Evolutionary conservation across 371 early-diverging fungal species (phyloP), one percentile per base, ranked within the genome.

Genomic region (Mortierella sp.): DNA sequence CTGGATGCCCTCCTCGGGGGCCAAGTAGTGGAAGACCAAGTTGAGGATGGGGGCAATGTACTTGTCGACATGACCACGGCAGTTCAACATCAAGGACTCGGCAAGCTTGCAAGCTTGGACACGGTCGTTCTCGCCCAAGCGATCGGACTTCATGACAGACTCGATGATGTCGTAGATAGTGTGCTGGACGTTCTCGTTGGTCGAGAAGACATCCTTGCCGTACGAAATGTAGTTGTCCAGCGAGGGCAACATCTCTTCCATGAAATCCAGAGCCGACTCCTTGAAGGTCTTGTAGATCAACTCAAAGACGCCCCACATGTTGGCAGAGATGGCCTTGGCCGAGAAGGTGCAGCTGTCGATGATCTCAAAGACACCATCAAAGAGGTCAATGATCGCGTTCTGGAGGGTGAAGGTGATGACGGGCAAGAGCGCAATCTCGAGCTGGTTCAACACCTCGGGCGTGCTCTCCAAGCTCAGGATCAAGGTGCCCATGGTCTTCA

Each of bases 401-500:
- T 96, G 91, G 43, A 98, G 88, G 1, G 96, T 95, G 79, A 90
- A 93, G 10, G 89, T 90, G 70, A 97, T 91, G 3, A 94, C 93
- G 1, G 97, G 97, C 75, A 93, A 80, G 35, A 97, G 80, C 0
- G 93, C 91, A 70, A 90, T 87, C 87, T 98, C 97, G 55, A 98
- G 91, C 81, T 92, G 92, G 80, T 80, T 78, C 32, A 93, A 81
- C 10, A 91, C 88, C 58, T 95, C 95, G 5, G 94, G 94, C 0
- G 95, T 90, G 75, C 90, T 90, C 77, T 95, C 95, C 60, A 95
- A 81, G 77, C 94, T 93, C 55, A 94, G 76, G 29, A 98, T 92
- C 73, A 99, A 84, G 2, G 97, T 96, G 65, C 93, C 92, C 56
- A 99, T 93, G n/a, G 98, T 97, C 85, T 96, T 97, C 29, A 98